Conservation (phyloP, 2,329 filamentous ascomycete species). For the Alternaria alternata region DNA sequence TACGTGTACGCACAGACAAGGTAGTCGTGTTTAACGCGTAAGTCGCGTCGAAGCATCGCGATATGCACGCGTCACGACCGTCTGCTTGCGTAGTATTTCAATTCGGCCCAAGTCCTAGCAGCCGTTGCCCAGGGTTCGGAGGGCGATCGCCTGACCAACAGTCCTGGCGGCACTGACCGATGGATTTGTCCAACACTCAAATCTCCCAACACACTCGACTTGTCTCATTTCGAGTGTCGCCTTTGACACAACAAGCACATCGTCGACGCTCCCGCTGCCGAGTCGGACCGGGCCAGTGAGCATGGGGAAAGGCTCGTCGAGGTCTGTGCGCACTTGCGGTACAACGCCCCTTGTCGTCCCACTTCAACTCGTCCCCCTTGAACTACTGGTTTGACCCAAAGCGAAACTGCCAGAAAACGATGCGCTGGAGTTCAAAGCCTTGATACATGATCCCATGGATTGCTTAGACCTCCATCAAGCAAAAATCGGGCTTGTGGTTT, state of each 20-base stretch:
- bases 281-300: background rate
- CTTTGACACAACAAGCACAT: background rate
- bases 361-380: background rate
- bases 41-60: background rate
- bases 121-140: background rate
- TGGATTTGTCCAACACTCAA: background rate
- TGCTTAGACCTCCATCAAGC: too few species aligned
- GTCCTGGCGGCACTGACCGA: background rate
- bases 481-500: conserved; percentile 16
- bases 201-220: background rate
- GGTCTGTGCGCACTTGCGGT: background rate
- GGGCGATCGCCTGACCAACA: background rate
- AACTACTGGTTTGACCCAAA: too few species aligned
- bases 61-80: background rate
- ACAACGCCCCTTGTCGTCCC: background rate
- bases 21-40: background rate
- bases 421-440: too few species aligned
- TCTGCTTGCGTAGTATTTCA: background rate
- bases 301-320: background rate
- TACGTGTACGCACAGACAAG: background rate
- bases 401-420: too few species aligned
- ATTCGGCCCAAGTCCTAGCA: background rate
- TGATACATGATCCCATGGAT: too few species aligned
- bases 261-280: background rate
- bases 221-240: background rate